phyloP scores from a whole-genome alignment of 2,329 filamentous ascomycete species.

The Sordariomycetes sp. region DNA sequence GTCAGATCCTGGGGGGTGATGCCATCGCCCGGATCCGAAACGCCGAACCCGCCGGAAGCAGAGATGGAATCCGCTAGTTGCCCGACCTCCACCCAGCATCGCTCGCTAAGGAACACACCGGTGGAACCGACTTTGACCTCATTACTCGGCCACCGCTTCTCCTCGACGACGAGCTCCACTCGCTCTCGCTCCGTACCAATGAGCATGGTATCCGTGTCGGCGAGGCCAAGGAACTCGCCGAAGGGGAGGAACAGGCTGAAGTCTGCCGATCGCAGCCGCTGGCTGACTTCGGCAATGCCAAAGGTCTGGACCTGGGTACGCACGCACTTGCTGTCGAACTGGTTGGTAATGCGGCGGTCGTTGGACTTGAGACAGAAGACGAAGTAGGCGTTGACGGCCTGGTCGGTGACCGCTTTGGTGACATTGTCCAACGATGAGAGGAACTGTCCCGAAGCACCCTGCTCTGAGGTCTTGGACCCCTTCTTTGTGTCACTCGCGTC shows the following conservation, averaged over 20 bases:
- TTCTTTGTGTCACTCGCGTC: conserved; percentile 34
- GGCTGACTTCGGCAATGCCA: conserved; percentile 93
- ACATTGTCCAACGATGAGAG: conserved; percentile 82
- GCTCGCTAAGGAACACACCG: conserved; percentile 89
- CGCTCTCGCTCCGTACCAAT: conserved; percentile 91
- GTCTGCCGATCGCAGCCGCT: conserved; percentile 82
- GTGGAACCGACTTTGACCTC: conserved; percentile 87
- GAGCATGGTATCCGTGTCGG: conserved; percentile 73
- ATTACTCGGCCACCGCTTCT: conserved; percentile 84
- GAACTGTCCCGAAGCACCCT: conserved; percentile 90
- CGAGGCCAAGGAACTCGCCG: conserved; percentile 83
- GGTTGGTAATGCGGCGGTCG: conserved; percentile 91
- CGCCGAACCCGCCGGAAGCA: conserved; percentile 31
- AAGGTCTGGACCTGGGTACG: conserved; percentile 89
- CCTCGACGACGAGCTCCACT: conserved; percentile 81
- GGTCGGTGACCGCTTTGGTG: conserved; percentile 70
- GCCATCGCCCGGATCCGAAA: conserved; percentile 53
- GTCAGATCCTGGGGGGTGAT: conserved; percentile 43
- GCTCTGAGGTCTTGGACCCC: conserved; percentile 43
- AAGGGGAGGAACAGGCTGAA: conserved; percentile 95
- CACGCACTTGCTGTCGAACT: conserved; percentile 98
- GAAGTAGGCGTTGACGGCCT: conserved; percentile 87
- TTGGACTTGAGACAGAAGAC: conserved; percentile 97
- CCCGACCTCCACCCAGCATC: conserved; percentile 87
- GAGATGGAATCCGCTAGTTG: conserved; percentile 56